A percentile compares a stretch with the other conserved stretches of the same genome.
Evolutionary conservation across 805 yeast species (phyloP).

Genomic region (Hanseniaspora occidentalis): DNA sequence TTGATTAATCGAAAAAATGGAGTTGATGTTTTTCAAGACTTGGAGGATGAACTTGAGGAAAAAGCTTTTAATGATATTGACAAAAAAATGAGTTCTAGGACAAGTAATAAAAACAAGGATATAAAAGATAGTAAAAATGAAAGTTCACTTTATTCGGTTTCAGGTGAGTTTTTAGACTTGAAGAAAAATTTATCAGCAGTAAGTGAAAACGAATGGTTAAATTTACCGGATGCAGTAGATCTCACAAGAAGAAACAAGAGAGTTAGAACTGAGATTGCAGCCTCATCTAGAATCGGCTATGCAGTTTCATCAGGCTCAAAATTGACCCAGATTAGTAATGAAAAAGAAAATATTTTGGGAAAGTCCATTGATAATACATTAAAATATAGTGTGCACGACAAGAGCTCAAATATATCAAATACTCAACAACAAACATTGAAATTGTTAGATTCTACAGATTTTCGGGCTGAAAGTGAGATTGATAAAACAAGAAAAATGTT

Average conservation of each 20-base stretch:
- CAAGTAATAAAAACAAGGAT: constrained; percentile 10
- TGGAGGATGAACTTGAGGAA: constrained; percentile 61
- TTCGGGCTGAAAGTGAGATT: constrained; percentile 27
- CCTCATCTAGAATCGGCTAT: constrained; percentile 27
- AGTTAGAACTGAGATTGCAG: constrained; percentile 45
- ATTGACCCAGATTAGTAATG: constrained; percentile 45
- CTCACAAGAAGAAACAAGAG: constrained; percentile 72
- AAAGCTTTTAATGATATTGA: constrained; percentile 57
- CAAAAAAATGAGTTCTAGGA: constrained; percentile 18
- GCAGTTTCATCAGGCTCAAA: constrained; percentile 32
- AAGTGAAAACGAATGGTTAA: constrained; percentile 64
- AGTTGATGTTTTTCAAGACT: constrained; percentile 16
- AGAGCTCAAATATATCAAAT: not conserved
- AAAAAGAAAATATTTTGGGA: constrained; percentile 47
- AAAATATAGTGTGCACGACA: constrained; percentile 6
- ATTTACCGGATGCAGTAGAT: constrained; percentile 80
- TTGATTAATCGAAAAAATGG: constrained; percentile 14
- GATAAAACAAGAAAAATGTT: constrained; percentile 47
- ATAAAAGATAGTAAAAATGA: constrained; percentile 12
- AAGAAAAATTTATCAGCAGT: constrained; percentile 50
- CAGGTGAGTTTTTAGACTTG: constrained; percentile 53
- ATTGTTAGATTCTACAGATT: not conserved
- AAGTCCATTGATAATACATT: constrained; percentile 33
- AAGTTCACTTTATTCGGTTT: constrained; percentile 18
- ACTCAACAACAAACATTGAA: constrained; percentile 13